Base-by-base conservation (phyloP, 768 basidiomycete species). In the Termitomyces sp. region DNA sequence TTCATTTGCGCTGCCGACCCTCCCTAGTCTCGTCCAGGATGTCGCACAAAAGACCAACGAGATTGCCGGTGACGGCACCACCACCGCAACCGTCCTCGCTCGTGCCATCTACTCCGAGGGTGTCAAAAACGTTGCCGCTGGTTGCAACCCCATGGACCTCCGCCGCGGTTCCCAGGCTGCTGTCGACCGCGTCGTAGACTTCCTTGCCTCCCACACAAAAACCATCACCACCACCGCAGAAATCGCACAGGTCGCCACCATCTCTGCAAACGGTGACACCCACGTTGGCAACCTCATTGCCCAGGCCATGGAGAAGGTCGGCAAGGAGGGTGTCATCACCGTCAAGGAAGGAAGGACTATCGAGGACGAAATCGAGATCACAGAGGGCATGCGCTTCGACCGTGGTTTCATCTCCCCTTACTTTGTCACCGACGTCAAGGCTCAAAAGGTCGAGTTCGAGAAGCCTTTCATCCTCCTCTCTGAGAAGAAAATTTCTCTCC, bases 361-460 rank as follows among this genome's bases (percentile, higher is more conserved):
- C 63, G 94, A 98, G 66, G 96, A 99, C 69, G 94, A 97, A 75
- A 98, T 98, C 70, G 96, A 99, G 72, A 94, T 99, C 68, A 98
- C 96, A 28, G 96, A 99, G 77, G 96, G 96, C 73, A 99, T 99
- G 96, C 87, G 94, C 68, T 98, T 99, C 77, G 96, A 99, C 84
- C 90, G 96, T 54, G 96, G 96, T 22, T 99, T 85, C 82, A 96
- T 98, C 75, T 94, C 92, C 1, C 93, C 95, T 0, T 98, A 98
- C 84, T 97, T 98, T 73, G 86, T 99, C 75, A 98, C 96, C 63
- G 94, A 99, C 77, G 90, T 95, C 80, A 98, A 98, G 84, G 69
- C 82, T 45, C 96, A 98, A 72, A 93, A 90, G 72, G 90, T 89
- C 78, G 95, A 98, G 72, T 90, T 97, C 62, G 96, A 99, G 78